Conservation (phyloP, 164 flowering plant species). For the Amborella trichopoda region DNA sequence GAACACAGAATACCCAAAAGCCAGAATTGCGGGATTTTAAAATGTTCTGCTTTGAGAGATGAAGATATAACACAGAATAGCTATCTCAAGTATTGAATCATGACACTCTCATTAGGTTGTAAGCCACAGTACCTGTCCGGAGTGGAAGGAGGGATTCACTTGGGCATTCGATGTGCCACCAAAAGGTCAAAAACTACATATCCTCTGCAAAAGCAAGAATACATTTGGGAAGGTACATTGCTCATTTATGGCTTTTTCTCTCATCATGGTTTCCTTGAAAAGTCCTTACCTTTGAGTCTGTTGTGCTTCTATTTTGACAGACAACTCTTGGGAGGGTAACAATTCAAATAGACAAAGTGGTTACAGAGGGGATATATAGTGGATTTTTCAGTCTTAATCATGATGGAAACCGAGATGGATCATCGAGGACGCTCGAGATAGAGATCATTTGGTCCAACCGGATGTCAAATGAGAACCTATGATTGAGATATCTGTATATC, state of each 20-base stretch:
- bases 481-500: constrained; percentile 6
- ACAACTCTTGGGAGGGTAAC: constrained; percentile 75
- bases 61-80: too few species aligned
- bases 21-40: too few species aligned
- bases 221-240: constrained; percentile 78
- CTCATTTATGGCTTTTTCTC: not conserved
- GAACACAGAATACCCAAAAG: too few species aligned
- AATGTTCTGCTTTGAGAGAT: too few species aligned
- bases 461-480: constrained; percentile 26
- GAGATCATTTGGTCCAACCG: constrained; percentile 81
- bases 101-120: constrained; percentile 39
- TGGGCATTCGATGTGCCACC: constrained; percentile 98
- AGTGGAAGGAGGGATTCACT: constrained; percentile 91
- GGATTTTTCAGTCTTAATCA: constrained; percentile 75
- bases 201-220: constrained; percentile 76
- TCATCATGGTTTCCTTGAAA: not conserved
- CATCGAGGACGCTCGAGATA: constrained; percentile 75
- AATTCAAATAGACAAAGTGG: constrained; percentile 86
- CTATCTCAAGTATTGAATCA: constrained; percentile 1
- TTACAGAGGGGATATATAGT: constrained; percentile 64
- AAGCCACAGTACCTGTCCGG: constrained; percentile 55
- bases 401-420: constrained; percentile 58
- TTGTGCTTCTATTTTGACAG: constrained; percentile 28
- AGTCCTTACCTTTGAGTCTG: not conserved
- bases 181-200: constrained; percentile 86